Conservation (phyloP, 768 basidiomycete genomes). For the Tylopilus rubrobrunneus region DNA sequence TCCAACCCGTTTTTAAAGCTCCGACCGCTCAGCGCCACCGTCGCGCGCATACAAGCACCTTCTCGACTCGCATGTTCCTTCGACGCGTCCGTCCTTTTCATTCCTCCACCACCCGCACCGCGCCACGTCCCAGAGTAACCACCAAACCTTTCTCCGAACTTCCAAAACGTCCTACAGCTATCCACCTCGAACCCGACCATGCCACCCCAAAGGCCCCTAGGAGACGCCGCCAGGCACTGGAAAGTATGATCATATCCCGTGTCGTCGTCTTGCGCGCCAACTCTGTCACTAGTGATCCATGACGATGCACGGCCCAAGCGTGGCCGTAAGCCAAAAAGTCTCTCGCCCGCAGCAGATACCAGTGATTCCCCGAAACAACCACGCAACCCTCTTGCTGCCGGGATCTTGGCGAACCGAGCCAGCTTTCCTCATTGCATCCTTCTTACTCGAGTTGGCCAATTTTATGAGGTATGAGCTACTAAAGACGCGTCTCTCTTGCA, state of each 20-base stretch:
- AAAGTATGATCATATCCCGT: conserved; percentile 6
- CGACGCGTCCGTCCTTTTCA: conserved; percentile 15
- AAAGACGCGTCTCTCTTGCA: not conserved
- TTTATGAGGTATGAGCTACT: conserved; percentile 72
- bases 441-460: conserved; percentile 89
- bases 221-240: not conserved
- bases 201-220: not conserved
- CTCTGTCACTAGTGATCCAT: not conserved
- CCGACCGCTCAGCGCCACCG: conserved; percentile 31
- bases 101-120: not conserved
- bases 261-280: not conserved
- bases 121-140: conserved; percentile 26
- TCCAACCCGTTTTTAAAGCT: conserved; percentile 37
- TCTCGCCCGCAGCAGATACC: not conserved
- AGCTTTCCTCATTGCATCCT: conserved; percentile 86
- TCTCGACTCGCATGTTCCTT: conserved; percentile 5
- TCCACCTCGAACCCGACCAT: not conserved
- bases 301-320: conserved; percentile 10
- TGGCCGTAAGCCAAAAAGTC: conserved; percentile 16
- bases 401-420: conserved; percentile 66
- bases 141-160: conserved; percentile 58
- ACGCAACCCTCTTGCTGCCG: conserved; percentile 55
- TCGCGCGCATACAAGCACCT: conserved; percentile 28
- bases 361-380: conserved; percentile 24
- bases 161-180: conserved; percentile 37